These are phyloP conservation scores for Alternaria sp. DNA, from an alignment of 2,329 filamentous ascomycete genomes.

Conservation along the genomic window DNA sequence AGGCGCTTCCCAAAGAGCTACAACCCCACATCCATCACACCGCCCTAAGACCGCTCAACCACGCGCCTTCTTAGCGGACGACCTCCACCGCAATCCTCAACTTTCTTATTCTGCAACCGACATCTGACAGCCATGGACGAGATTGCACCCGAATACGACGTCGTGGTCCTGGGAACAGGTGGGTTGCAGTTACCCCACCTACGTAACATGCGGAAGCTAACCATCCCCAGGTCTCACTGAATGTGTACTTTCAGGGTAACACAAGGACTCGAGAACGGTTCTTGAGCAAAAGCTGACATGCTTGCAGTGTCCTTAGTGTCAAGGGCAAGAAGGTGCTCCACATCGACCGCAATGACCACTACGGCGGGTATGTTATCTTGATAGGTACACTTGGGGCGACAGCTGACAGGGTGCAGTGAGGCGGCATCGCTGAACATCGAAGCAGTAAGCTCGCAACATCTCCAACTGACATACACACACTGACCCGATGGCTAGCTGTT, in stretches of 20 bases:
- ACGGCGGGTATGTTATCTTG: slow-evolving; percentile 79
- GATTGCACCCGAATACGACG: slow-evolving; percentile 98
- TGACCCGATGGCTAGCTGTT: slow-evolving; percentile 74
- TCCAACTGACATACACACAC: slow-evolving; percentile 43
- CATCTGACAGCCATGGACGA: slow-evolving; percentile 79
- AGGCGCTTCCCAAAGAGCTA: slow-evolving; percentile 41
- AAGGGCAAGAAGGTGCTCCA: slow-evolving; percentile 99
- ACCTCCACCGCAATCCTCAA: slow-evolving; percentile 33
- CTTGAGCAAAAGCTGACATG: slow-evolving; percentile 23
- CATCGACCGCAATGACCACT: slow-evolving; percentile 98
- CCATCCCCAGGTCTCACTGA: slow-evolving; percentile 82
- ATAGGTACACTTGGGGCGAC: slow-evolving; percentile 14
- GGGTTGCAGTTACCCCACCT: slow-evolving; percentile 58
- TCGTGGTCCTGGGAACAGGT: slow-evolving; percentile 98
- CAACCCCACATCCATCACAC: slow-evolving; percentile 40
- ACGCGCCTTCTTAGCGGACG: slow-evolving; percentile 30
- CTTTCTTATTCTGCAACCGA: slow-evolving; percentile 25
- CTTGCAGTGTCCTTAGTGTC: slow-evolving; percentile 84
- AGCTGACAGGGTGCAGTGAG: slow-evolving; percentile 68
- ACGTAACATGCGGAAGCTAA: slow-evolving; percentile 35
- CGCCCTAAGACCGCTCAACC: slow-evolving; percentile 30
- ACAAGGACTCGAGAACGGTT: slow-evolving; percentile 16
- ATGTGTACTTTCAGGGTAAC: slow-evolving; percentile 96
- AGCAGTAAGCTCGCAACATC: slow-evolving; percentile 64
- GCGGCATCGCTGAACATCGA: slow-evolving; percentile 97